Conservation (phyloP, 1,139 yeast species). For the Neolecta irregularis region DNA sequence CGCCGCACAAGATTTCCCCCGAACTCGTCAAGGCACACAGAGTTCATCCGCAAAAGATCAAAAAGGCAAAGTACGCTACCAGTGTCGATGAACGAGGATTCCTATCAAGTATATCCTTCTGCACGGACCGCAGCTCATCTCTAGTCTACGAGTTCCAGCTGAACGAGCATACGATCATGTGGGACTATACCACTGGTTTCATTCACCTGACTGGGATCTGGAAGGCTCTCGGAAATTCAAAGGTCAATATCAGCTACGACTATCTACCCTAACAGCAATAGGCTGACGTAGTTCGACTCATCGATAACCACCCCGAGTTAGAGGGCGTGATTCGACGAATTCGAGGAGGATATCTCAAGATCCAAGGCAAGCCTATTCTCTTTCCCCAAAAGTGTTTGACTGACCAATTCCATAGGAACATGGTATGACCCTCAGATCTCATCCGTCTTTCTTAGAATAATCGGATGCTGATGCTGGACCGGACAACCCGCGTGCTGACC, state of each 20-base stretch:
- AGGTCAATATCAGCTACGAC: conserved; percentile 2
- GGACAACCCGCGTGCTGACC: too few species aligned
- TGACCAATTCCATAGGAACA: too few species aligned
- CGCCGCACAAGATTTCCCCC: conserved; percentile 6
- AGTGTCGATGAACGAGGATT: conserved; percentile 57
- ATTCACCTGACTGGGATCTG: conserved; percentile 86
- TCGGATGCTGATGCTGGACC: too few species aligned
- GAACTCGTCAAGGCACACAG: conserved; percentile 8
- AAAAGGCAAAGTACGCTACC: conserved; percentile 37
- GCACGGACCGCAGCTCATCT: not conserved
- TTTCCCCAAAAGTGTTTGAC: too few species aligned
- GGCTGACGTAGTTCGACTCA: conserved; percentile 60
- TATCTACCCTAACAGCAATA: conserved; percentile 5
- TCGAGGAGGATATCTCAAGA: conserved; percentile 80
- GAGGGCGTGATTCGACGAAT: conserved; percentile 59
- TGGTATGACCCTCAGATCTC: too few species aligned
- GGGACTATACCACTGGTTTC: conserved; percentile 81
- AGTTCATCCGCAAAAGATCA: conserved; percentile 10
- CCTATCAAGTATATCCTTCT: conserved; percentile 28
- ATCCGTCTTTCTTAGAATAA: too few species aligned
- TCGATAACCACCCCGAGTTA: conserved; percentile 57
- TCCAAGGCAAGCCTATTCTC: conserved; percentile 97
- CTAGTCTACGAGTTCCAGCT: conserved; percentile 52
- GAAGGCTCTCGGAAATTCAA: conserved; percentile 65
- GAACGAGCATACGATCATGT: conserved; percentile 53